These are phyloP conservation scores for Hanseniaspora jakobsenii DNA, from an alignment of 805 yeast genomes.

Conservation along the genomic window DNA sequence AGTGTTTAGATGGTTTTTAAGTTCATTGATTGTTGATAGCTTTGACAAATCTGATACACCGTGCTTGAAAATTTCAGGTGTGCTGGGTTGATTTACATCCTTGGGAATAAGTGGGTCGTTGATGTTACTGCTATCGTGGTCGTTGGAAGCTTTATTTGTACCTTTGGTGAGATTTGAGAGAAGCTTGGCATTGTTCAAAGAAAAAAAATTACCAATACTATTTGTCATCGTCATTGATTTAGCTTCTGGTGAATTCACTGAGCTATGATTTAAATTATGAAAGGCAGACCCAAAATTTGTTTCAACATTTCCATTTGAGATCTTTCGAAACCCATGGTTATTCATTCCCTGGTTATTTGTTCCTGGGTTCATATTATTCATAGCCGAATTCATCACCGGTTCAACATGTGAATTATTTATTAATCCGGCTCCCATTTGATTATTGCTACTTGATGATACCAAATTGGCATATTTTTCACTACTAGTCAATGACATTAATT, in stretches of 20 bases:
- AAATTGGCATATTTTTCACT: conserved; percentile 23
- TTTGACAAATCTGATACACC: neutral
- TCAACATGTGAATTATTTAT: too few species aligned
- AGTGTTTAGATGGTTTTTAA: neutral
- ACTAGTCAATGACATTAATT: conserved; percentile 24
- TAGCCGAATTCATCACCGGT: too few species aligned
- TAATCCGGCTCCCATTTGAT: too few species aligned
- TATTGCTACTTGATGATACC: conserved; percentile 18
- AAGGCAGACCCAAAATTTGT: neutral
- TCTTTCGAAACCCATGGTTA: conserved; percentile 16
- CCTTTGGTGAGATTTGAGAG: conserved; percentile 3
- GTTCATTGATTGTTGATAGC: neutral
- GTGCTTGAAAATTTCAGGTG: neutral
- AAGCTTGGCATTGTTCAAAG: conserved; percentile 17
- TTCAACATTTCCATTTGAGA: neutral
- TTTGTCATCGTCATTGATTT: conserved; percentile 23
- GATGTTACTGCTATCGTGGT: neutral
- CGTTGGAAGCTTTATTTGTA: neutral
- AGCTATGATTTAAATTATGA: neutral
- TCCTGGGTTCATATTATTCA: too few species aligned
- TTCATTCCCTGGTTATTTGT: neutral
- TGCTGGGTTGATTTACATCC: neutral
- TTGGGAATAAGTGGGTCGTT: neutral
- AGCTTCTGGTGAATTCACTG: conserved; percentile 17
- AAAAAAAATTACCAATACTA: conserved; percentile 23